Percentiles rank a stretch among this genome's conserved stretches.
Conservation (phyloP, 2,329 filamentous ascomycete genomes). For the Neonectria hederae region DNA sequence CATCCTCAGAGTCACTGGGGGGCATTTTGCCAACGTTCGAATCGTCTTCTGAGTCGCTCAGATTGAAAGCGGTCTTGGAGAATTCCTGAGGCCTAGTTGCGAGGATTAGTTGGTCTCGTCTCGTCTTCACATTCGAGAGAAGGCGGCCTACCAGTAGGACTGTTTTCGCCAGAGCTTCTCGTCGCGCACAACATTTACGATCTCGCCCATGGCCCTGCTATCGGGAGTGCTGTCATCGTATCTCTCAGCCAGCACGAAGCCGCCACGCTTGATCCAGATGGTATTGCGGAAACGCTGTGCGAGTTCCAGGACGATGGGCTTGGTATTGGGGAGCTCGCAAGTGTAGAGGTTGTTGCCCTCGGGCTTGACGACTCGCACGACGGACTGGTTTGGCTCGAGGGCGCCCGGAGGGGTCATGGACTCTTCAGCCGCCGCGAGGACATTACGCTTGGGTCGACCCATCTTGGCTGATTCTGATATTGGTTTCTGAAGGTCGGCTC, state of each 20-base stretch:
- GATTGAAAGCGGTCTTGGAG: conserved; percentile 67
- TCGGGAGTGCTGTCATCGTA: conserved; percentile 72
- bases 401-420: conserved; percentile 66
- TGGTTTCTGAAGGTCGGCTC: background rate
- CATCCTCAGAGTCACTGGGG: conserved; percentile 80
- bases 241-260: conserved; percentile 83
- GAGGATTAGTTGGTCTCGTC: conserved; percentile 32
- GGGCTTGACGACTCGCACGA: conserved; percentile 82
- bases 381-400: conserved; percentile 69
- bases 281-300: conserved; percentile 87
- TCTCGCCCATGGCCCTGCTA: conserved; percentile 86
- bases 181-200: conserved; percentile 90
- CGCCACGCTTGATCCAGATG: conserved; percentile 91
- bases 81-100: conserved; percentile 80
- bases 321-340: conserved; percentile 74
- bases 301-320: conserved; percentile 79
- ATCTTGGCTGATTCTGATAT: conserved; percentile 32
- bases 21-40: conserved; percentile 88
- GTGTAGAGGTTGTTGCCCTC: conserved; percentile 91
- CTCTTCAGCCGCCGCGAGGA: conserved; percentile 81
- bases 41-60: conserved; percentile 78
- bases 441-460: conserved; percentile 70
- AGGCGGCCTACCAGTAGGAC: conserved; percentile 75
- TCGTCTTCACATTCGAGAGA: background rate
- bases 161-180: conserved; percentile 93